phyloP scores from a whole-genome alignment of 352 stramenopile species.

The Phytophthora cryptogea region DNA sequence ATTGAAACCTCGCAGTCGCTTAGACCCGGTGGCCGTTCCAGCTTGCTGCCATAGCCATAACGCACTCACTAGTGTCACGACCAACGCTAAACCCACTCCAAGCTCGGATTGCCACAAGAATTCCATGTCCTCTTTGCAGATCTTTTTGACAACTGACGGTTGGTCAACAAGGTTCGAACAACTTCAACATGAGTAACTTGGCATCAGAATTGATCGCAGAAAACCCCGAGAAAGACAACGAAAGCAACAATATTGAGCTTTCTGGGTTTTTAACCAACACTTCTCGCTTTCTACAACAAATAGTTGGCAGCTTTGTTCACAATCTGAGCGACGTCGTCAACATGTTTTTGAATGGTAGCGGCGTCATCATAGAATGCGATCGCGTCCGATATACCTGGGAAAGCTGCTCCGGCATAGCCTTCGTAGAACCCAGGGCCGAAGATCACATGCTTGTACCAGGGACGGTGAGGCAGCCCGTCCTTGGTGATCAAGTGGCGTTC shows the following conservation, averaged over 20 bases:
- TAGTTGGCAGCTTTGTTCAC: conserved; percentile 24
- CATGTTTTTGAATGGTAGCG: conserved; percentile 25
- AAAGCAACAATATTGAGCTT: not conserved
- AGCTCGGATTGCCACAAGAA: conserved; percentile 32
- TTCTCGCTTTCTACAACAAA: conserved; percentile 14
- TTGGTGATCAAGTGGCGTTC: conserved; percentile 45
- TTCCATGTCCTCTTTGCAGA: not conserved
- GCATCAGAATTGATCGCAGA: not conserved
- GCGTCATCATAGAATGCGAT: conserved; percentile 28
- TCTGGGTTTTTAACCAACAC: not conserved
- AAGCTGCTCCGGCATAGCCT: conserved; percentile 43
- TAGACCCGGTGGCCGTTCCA: conserved; percentile 27
- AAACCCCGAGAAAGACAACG: not conserved
- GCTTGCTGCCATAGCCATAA: conserved; percentile 39
- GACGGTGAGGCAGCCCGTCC: conserved; percentile 42
- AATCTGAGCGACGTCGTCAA: conserved; percentile 25
- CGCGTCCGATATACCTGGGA: conserved; percentile 33
- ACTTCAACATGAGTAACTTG: too few relatives aligned
- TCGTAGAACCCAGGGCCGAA: conserved; percentile 52
- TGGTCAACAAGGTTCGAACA: not conserved
- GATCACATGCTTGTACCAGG: conserved; percentile 53
- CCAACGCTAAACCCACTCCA: conserved; percentile 32
- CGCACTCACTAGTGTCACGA: conserved; percentile 30
- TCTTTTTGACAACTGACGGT: not conserved
- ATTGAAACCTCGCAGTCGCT: conserved; percentile 59